Percentiles rank a stretch among this genome's conserved stretches.
Evolutionary conservation across 83 land plant species (phyloP).

Genomic region (Diphasiastrum complanatum): DNA sequence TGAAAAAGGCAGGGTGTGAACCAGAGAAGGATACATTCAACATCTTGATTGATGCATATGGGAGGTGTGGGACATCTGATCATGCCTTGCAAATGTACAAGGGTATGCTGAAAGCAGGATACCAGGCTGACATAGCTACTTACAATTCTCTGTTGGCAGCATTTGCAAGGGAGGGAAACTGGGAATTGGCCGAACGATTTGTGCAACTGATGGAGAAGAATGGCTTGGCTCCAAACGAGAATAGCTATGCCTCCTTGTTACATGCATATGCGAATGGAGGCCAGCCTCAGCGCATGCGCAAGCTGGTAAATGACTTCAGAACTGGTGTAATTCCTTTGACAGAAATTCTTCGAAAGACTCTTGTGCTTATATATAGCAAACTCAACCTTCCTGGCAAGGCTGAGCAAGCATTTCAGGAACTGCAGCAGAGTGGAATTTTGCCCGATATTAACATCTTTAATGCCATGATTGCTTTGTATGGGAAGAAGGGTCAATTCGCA

Average conservation of each 20-base stretch:
- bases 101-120: slow-evolving; percentile 68
- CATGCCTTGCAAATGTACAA: slow-evolving; percentile 79
- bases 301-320: slow-evolving; percentile 48
- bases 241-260: slow-evolving; percentile 61
- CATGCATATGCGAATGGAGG: slow-evolving; percentile 90
- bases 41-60: slow-evolving; percentile 88
- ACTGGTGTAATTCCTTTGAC: slow-evolving; percentile 40
- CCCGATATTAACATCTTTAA: slow-evolving; percentile 66
- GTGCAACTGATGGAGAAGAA: slow-evolving; percentile 61
- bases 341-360: slow-evolving; percentile 58
- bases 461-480: slow-evolving; percentile 71
- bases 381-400: slow-evolving; percentile 46
- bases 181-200: slow-evolving; percentile 75
- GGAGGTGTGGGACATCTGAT: slow-evolving; percentile 72
- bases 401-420: slow-evolving; percentile 54
- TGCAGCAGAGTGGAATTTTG: slow-evolving; percentile 43
- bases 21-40: slow-evolving; percentile 87
- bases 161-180: slow-evolving; percentile 78
- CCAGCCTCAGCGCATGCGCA: slow-evolving; percentile 41
- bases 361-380: slow-evolving; percentile 60
- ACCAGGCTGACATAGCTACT: slow-evolving; percentile 70
- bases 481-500: slow-evolving; percentile 52
- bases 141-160: slow-evolving; percentile 87
- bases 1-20: slow-evolving; percentile 81
- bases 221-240: slow-evolving; percentile 60